These are phyloP conservation scores for Mycena albidolilacea DNA, from an alignment of 768 basidiomycete genomes.

Conservation along the genomic window DNA sequence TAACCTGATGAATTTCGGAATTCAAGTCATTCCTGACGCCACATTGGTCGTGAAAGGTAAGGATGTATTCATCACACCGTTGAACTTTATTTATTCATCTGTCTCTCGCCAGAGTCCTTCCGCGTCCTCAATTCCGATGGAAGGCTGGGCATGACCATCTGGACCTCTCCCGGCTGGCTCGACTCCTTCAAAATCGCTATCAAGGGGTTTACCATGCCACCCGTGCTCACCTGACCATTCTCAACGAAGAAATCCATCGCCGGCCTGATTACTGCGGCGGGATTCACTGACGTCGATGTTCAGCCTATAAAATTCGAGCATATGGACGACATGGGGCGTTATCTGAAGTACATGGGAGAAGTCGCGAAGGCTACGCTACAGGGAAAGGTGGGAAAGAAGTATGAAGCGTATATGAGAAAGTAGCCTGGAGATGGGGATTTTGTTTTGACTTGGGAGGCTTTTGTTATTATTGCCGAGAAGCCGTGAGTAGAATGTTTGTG, in stretches of 20 bases:
- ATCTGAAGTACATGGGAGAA: neutral
- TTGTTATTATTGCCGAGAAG: conserved; percentile 17
- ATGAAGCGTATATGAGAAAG: conserved; percentile 23
- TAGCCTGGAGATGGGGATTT: conserved; percentile 27
- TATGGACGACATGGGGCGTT: conserved; percentile 3
- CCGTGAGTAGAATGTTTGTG: neutral
- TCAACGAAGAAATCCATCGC: conserved; percentile 1
- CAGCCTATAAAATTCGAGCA: conserved; percentile 9
- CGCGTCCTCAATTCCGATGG: conserved; percentile 2
- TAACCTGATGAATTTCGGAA: too few relatives aligned
- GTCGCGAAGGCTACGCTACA: neutral
- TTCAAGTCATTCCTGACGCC: too few relatives aligned
- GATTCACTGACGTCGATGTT: conserved; percentile 22
- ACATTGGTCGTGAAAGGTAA: conserved; percentile 13
- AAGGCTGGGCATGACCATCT: neutral
- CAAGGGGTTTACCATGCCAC: neutral
- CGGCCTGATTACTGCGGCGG: conserved; percentile 3
- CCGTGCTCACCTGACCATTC: conserved; percentile 9
- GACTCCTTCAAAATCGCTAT: neutral
- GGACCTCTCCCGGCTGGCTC: conserved; percentile 27
- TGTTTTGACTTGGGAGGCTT: conserved; percentile 21
- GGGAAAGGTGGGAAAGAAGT: conserved; percentile 10
- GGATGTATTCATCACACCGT: neutral
- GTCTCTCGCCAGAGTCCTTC: conserved; percentile 14
- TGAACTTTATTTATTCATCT: neutral